Base-by-base conservation (phyloP, 208 protist species). In the Acanthamoeba lugdunensis region DNA sequence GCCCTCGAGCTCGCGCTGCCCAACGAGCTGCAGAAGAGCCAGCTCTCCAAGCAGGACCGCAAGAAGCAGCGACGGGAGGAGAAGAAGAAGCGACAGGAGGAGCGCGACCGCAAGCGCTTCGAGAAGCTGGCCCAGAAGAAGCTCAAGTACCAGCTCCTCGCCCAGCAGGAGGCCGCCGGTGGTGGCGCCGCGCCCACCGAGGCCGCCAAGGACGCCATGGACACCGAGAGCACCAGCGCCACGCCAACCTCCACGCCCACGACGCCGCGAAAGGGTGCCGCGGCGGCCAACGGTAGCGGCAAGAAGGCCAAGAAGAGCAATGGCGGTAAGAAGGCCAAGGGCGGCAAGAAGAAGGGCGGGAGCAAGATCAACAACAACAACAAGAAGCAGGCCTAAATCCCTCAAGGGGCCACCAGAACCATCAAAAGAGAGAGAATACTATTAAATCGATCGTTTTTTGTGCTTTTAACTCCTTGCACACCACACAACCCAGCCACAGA, bases 71-170 rank as follows among this genome's bases (percentile, higher is more conserved):
- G 85, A 91, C 56, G 85, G 5, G 85, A 91, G 65, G 85, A 69
- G 41, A 91, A 77, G 65, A 45, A 75, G 58, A 91, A 91, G 85
- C 56, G 65, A 56, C 85, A 91, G 65, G 85, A 91, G 61, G 85
- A 91, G 65, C 56, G 85, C 33, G 85, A 91, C 13, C 56, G 65
- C 63, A 71, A 75, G 58, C 56, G 85, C 28, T 56, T 58, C 23
- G 85, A 91, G 85, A 91, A 77, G 85, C 56, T 91, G 18, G 65
- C 56, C 28, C 48, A 58, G 48, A 87, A 87, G 79, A 58, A 63
- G 79, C 48, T 63, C 79, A 63, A 87, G 79, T 63, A 87, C 48
- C 79, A 87, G n/a, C 75, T 84, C 75, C 75, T 84, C 45, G 75
- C 75, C 41, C 79, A 87, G 79, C 79, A 58, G 79, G 37, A 82